These are phyloP conservation scores for Moesziomyces parantarcticus DNA, from an alignment of 1,284 basidiomycete genomes.

Conservation along the genomic window DNA sequence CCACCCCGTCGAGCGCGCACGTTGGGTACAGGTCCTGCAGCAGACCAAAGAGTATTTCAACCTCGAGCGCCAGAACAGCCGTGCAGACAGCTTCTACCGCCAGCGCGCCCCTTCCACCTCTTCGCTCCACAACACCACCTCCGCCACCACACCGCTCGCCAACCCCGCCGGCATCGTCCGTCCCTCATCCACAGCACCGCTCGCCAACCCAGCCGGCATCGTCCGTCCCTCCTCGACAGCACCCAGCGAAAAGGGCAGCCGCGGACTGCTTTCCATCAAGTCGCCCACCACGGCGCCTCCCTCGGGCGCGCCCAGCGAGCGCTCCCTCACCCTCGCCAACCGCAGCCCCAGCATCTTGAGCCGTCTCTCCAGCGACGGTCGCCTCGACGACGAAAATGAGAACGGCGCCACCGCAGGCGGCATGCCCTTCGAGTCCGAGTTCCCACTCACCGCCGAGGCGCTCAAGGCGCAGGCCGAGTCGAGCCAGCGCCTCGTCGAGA, in stretches of 20 bases:
- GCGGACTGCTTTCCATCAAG: conserved; percentile 34
- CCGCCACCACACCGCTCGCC: conserved; percentile 7
- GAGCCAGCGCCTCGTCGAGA: conserved; percentile 41
- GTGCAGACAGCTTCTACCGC: conserved; percentile 44
- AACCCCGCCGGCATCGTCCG: conserved; percentile 38
- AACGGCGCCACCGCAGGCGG: conserved; percentile 15
- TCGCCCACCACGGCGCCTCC: conserved; percentile 35
- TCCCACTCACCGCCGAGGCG: conserved; percentile 45
- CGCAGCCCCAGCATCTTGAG: conserved; percentile 53
- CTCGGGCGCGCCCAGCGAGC: conserved; percentile 41
- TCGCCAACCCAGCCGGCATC: conserved; percentile 40
- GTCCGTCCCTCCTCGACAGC: conserved; percentile 39
- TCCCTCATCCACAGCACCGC: background rate
- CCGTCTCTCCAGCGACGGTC: conserved; percentile 42
- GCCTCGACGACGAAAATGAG: conserved; percentile 31
- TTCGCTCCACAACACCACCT: conserved; percentile 8
- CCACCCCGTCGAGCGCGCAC: conserved; percentile 68
- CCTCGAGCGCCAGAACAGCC: conserved; percentile 46
- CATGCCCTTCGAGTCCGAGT: conserved; percentile 46
- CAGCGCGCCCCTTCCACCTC: conserved; percentile 37
- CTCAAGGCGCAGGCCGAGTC: conserved; percentile 50
- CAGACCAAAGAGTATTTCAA: conserved; percentile 59
- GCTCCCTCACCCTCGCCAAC: conserved; percentile 29
- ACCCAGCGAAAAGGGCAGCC: conserved; percentile 34
- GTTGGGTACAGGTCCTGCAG: conserved; percentile 65